Base-by-base conservation (phyloP, 495 filamentous ascomycete species). In the Talaromyces ruber region DNA sequence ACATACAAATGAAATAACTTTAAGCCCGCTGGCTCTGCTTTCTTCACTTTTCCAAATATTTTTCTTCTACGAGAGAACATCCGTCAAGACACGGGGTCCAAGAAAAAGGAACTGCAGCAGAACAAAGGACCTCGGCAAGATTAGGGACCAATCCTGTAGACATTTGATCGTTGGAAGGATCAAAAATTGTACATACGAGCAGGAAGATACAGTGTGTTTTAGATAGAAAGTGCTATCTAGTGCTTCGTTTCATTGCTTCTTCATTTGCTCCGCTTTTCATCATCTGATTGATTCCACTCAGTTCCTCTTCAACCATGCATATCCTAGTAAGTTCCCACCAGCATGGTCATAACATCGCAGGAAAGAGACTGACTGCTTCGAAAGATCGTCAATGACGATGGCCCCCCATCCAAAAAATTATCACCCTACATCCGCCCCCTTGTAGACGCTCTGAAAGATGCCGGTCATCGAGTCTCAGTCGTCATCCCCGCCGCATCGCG, bases 371-470 rank as follows among this genome's bases (percentile, higher is more conserved):
- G 43, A 47, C 43, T n/a, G n/a, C n/a, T n/a, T n/a, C n/a, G n/a
- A 54, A 53, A 26, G 88, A 79, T 93, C 14, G 84, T 87, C 58
- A 98, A 98, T 78, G 94, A 98, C 73, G 94, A 98, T 74, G 94
- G 94, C 8, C 94, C 94, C 25, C 94, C 94, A 50, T 94, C 89
- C 54, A 79, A 83, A 34, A 83, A 88, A 65, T 88, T 92, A 37
- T 96, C 92, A 0, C 94, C 94, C 6, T 98, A 98, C 72, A 82
- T 97, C 63, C 90, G 90, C 70, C 86, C 89, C 45, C 85, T 96
- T 68, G 87, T 97, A 45, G 75, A 84, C 53, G 81, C 86, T 29
- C 88, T 98, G 63, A 84, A 94, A 76, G 65, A 74, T 43, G 83
- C 84, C n/a, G 90, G 92, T 50, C 93, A 95, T 74, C 79, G 76